Evolutionary conservation across 2,329 filamentous ascomycete genomes (phyloP).

Genomic region (Didymosphaeria variabile): DNA sequence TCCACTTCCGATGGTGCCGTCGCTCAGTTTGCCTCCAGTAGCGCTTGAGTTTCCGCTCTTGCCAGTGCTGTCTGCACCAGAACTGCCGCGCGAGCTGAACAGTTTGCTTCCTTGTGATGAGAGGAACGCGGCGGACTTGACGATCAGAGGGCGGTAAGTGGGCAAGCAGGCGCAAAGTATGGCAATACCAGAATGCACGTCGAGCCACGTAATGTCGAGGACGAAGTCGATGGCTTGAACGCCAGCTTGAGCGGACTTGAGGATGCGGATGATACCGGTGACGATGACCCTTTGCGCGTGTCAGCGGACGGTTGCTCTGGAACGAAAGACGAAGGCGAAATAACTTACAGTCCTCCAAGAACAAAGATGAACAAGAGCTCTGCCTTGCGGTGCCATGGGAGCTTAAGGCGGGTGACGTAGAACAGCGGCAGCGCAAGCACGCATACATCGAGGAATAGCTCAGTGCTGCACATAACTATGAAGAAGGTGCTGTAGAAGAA

Average conservation of each 20-base stretch:
- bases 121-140: background rate
- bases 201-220: conserved; percentile 4
- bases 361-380: conserved; percentile 4
- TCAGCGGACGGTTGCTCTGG: background rate
- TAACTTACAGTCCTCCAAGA: background rate
- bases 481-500: conserved; percentile 10
- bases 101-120: conserved; percentile 4
- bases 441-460: conserved; percentile 4
- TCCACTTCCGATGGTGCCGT: background rate
- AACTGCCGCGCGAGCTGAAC: conserved; percentile 1
- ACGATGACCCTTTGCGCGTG: conserved; percentile 4
- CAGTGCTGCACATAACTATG: background rate
- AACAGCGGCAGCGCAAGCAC: conserved; percentile 1
- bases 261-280: conserved; percentile 8
- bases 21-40: background rate
- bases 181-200: conserved; percentile 5
- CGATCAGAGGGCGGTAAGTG: conserved; percentile 9
- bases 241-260: background rate
- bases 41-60: conserved; percentile 5
- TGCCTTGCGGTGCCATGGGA: background rate
- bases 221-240: conserved; percentile 12
- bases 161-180: conserved; percentile 9
- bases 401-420: conserved; percentile 3
- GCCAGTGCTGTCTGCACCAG: background rate
- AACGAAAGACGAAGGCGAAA: background rate